Percentiles rank a stretch among this genome's conserved stretches.
Conservation (phyloP, 106 monocot genomes). For the Phalaenopsis aphrodite region DNA sequence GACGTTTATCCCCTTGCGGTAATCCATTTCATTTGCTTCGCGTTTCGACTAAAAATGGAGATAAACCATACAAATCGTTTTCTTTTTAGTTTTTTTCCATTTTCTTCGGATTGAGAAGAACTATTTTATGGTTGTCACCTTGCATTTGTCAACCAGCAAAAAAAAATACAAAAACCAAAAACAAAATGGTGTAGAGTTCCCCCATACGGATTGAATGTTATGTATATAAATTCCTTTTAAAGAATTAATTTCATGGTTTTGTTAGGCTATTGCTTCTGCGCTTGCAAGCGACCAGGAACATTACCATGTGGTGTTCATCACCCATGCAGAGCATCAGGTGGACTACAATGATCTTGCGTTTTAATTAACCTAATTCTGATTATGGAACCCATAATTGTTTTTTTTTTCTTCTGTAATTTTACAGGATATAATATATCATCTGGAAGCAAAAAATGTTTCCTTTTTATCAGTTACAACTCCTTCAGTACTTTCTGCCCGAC, state of each 20-base stretch:
- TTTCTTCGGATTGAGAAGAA: background rate
- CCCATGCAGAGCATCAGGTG: constrained; percentile 78
- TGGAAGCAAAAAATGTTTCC: constrained; percentile 40
- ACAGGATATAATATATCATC: constrained; percentile 36
- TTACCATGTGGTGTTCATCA: constrained; percentile 53
- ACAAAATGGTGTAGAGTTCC: background rate
- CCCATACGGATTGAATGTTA: too few relatives aligned
- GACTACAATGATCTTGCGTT: background rate
- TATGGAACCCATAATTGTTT: background rate
- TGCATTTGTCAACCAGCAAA: too few relatives aligned
- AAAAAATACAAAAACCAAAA: background rate
- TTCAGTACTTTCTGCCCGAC: constrained; percentile 36
- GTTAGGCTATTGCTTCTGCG: constrained; percentile 66
- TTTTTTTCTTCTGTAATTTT: constrained; percentile 9
- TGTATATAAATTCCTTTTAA: background rate
- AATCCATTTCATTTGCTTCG: background rate
- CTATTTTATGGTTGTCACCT: background rate
- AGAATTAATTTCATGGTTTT: background rate
- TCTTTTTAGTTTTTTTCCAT: background rate
- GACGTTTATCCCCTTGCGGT: constrained; percentile 88
- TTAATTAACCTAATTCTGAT: background rate
- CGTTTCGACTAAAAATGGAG: background rate
- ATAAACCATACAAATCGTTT: background rate
- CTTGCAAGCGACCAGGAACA: constrained; percentile 35
- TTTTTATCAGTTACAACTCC: constrained; percentile 47